A percentile compares a stretch with the other conserved stretches of the same genome.
Evolutionary conservation across 345 rosid species (phyloP).

Genomic region (Linum usitatissimum): DNA sequence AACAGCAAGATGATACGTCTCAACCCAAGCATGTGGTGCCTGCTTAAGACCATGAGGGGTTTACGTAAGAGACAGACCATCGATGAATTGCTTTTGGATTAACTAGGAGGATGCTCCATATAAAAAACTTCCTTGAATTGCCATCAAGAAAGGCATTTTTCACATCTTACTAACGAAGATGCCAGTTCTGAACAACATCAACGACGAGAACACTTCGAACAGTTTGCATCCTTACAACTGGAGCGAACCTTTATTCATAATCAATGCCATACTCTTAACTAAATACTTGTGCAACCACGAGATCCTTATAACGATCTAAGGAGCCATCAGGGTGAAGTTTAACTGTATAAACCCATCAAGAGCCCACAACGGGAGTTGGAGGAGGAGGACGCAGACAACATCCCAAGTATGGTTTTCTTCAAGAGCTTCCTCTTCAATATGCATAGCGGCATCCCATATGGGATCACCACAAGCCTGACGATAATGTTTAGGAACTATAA

Average conservation of each 20-base stretch:
- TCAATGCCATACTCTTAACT: not conserved
- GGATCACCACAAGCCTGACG: not conserved
- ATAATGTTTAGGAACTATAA: not conserved
- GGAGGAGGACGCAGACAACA: not conserved
- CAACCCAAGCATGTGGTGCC: not conserved
- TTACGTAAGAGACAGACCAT: not conserved
- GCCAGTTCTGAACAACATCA: not conserved
- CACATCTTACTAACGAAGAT: not conserved
- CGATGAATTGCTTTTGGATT: not conserved
- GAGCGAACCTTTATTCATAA: not conserved
- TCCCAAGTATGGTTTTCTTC: not conserved
- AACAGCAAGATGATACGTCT: not conserved
- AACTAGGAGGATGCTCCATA: not conserved
- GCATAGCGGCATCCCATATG: not conserved
- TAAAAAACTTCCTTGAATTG: not conserved
- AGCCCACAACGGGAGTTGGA: not conserved
- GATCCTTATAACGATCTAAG: not conserved
- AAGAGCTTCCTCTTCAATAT: not conserved
- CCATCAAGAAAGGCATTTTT: not conserved
- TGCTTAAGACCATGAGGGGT: not conserved
- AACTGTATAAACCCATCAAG: not conserved
- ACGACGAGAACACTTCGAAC: not conserved
- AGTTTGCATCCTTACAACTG: not conserved
- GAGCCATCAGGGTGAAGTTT: not conserved
- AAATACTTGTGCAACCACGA: not conserved